Evolutionary conservation across 2,329 filamentous ascomycete species (phyloP), one percentile per base, ranked within the genome.

Genomic region (Dothistroma septosporum): DNA sequence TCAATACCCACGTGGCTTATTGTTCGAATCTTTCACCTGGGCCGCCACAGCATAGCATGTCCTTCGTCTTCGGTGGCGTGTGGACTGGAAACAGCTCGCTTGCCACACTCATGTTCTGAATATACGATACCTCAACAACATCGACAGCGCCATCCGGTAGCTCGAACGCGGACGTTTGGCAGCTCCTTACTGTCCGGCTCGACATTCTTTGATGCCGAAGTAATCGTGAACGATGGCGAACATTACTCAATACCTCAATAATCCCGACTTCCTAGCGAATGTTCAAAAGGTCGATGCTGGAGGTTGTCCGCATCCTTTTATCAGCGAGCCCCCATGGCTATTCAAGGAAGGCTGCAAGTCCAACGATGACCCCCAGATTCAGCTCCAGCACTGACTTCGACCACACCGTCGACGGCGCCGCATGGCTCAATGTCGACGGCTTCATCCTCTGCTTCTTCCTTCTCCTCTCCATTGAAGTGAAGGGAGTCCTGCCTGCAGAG

Each of bases 381-480:
- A 5, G 37, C 9, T 7, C 12, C 11, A 12, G 19, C 48, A 44
- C n/a, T 31, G 75, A 83, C 84, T 74, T 66, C 66, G 74, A 72
- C n/a, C 72, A 89, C 63, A 84, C 85, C 12, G 74, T 78, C 46
- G 76, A 83, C 84, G 33, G 87, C 87, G 37, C 88, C 87, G 89
- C 91, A 73, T 95, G 91, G 55, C 79, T 95, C 60, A 87, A 88
- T 63, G 84, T 94, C 16, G 83, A 80, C 11, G 86, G 89, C 59
- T 82, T 90, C 55, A 76, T 87, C 55, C 86, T 89, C 69, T 91
- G 87, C 67, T 71, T 85, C 28, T 91, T 92, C 70, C 78, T 96
- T 32, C 78, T 96, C 10, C 57, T 90, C 4, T 94, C 91, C 7
- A 96, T 90, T 41, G 37, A 41, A 41, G 37, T 8, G 32, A 8